These are phyloP conservation scores for Ceraceosorus bombacis DNA, from an alignment of 1,284 basidiomycete genomes.

Conservation along the genomic window DNA sequence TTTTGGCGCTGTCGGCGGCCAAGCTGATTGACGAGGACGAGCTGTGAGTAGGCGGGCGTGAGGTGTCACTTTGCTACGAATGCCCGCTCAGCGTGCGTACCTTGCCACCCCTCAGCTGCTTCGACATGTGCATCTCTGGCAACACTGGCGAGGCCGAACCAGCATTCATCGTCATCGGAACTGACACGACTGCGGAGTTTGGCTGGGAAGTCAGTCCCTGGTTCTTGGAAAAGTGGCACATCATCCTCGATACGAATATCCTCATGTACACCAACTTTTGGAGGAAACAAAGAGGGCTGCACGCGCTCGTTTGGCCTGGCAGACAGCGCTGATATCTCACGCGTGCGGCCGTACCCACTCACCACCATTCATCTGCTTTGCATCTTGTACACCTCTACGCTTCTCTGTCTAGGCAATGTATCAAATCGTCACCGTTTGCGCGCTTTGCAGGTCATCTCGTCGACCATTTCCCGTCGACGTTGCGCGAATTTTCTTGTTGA, in stretches of 20 bases:
- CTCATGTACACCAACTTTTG: constrained; percentile 28
- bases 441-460: too few species aligned
- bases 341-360: too few species aligned
- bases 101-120: not conserved
- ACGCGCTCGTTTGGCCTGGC: not conserved
- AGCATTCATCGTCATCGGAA: constrained; percentile 23
- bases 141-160: constrained; percentile 9
- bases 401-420: too few species aligned
- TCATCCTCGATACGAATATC: constrained; percentile 23
- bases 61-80: not conserved
- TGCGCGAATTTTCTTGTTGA: too few species aligned
- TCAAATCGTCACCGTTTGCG: too few species aligned
- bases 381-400: too few species aligned
- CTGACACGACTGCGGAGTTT: constrained; percentile 23
- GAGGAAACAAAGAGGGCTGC: constrained; percentile 24
- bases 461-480: too few species aligned
- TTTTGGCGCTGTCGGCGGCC: constrained; percentile 20
- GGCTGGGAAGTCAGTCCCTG: constrained; percentile 27
- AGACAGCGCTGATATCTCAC: too few species aligned
- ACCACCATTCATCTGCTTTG: too few species aligned
- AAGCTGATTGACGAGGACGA: constrained; percentile 21
- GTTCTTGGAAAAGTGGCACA: constrained; percentile 25
- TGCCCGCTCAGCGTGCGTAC: not conserved
- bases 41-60: constrained; percentile 18
- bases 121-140: constrained; percentile 5